Evolutionary conservation across 768 basidiomycete genomes (phyloP).

Genomic region (Royoungia palumana): DNA sequence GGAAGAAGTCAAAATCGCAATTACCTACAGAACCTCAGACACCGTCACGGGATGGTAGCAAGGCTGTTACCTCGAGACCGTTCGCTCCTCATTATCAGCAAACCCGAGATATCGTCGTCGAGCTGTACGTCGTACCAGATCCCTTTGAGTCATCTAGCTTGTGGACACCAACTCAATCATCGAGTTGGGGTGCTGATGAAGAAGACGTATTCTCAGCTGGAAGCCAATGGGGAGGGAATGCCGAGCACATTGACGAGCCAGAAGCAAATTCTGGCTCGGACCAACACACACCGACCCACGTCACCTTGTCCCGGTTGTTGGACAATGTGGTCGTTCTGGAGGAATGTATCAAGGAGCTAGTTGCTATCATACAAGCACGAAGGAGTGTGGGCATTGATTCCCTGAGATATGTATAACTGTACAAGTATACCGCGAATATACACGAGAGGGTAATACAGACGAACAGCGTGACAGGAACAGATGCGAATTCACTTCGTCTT

Average conservation of each 20-base stretch:
- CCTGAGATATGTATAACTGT: slow-evolving; percentile 62
- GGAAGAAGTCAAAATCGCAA: slow-evolving; percentile 49
- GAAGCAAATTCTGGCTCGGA: slow-evolving; percentile 17
- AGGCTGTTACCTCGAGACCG: slow-evolving; percentile 61
- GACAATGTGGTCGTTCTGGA: slow-evolving; percentile 95
- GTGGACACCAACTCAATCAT: slow-evolving; percentile 58
- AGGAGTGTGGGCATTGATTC: slow-evolving; percentile 82
- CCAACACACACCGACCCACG: slow-evolving; percentile 35
- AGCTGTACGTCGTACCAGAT: slow-evolving; percentile 62
- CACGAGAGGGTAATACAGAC: background rate
- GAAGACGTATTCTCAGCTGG: slow-evolving; percentile 67
- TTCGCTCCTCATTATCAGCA: slow-evolving; percentile 83
- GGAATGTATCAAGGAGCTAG: slow-evolving; percentile 91
- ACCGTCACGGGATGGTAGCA: slow-evolving; percentile 40
- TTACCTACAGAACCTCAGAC: slow-evolving; percentile 42
- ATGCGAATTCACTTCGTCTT: slow-evolving; percentile 30
- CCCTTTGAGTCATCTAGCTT: slow-evolving; percentile 47
- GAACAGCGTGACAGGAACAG: background rate
- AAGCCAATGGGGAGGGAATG: slow-evolving; percentile 38
- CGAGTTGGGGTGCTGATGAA: slow-evolving; percentile 55
- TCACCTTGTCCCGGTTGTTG: slow-evolving; percentile 80
- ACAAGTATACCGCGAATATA: background rate
- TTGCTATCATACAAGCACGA: slow-evolving; percentile 80
- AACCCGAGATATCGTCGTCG: slow-evolving; percentile 67
- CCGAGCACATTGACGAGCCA: slow-evolving; percentile 15